Conservation (phyloP, 768 basidiomycete genomes). For the Leccinum subgranulosum region DNA sequence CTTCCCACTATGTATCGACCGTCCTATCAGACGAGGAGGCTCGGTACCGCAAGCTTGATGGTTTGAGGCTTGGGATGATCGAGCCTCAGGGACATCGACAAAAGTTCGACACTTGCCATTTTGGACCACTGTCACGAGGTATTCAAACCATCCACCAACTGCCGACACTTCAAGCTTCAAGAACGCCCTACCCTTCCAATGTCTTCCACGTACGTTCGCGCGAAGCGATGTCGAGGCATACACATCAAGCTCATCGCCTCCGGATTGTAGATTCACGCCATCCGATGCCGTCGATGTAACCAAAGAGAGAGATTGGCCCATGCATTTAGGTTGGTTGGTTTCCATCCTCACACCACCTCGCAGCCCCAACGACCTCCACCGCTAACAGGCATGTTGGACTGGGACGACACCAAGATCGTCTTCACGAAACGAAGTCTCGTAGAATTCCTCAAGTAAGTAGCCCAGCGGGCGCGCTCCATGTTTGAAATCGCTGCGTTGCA, state of each 20-base stretch:
- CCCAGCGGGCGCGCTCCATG: conserved; percentile 1
- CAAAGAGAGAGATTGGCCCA: conserved; percentile 73
- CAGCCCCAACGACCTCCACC: not conserved
- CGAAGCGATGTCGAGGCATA: not conserved
- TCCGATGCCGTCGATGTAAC: conserved; percentile 52
- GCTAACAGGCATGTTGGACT: conserved; percentile 68
- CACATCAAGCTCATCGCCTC: not conserved
- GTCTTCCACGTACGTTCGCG: conserved; percentile 25
- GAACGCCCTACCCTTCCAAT: conserved; percentile 1
- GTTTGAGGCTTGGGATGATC: not conserved
- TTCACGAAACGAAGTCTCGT: conserved; percentile 76
- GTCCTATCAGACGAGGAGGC: not conserved
- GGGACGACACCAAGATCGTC: conserved; percentile 72
- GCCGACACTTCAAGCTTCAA: not conserved
- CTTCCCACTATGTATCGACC: not conserved
- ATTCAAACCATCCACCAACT: not conserved
- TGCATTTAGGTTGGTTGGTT: conserved; percentile 51
- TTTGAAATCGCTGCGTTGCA: not conserved
- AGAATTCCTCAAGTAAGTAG: conserved; percentile 70
- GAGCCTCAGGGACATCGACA: not conserved
- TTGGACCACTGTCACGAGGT: not conserved
- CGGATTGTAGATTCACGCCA: conserved; percentile 51
- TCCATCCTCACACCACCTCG: not conserved
- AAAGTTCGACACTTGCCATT: conserved; percentile 1
- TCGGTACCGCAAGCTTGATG: not conserved